Base-by-base conservation (phyloP, 345 rosid genomes). In the Camelina neglecta region DNA sequence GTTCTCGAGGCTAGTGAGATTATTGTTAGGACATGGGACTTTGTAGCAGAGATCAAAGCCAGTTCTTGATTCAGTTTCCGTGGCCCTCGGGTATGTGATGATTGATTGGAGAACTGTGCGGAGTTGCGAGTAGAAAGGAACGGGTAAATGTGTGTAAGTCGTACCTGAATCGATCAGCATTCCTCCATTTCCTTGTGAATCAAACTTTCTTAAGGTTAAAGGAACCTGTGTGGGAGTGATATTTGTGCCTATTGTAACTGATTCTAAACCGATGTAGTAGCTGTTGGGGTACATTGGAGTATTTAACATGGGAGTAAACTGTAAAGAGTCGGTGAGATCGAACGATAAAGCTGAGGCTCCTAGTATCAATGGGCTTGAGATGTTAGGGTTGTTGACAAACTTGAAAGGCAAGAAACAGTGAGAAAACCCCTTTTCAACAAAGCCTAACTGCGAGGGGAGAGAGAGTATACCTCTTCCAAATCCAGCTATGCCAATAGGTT, bases 371-470 rank as follows among this genome's bases (percentile, higher is more conserved):
- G 97, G 89, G 86, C 96, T 89, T 42, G 97, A 86, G 50, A 89
- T 76, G 50, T 85, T 91, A 65, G 88, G 95, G 76, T 89, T 83
- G 78, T 86, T 87, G 44, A 85, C 90, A 82, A 85, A 91, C 80
- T 86, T 93, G 85, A 91, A 93, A 44, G 89, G 71, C 80, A 91
- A 85, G 89, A 93, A 93, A 73, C 96, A 91, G 49, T 91, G 93
- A 57, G 96, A 87, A 77, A 93, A 93, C 3, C 91, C 92, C 76
- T 82, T 93, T 42, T 79, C 78, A 71, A 84, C 84, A 71, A 91
- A 80, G 74, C 98, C 98, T 63, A 93, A 65, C 20, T 91, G 97
- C 1, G 93, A 86, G 31, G 96, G 93, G 26, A 91, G 55, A 16
- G 93, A 89, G 29, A 93, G 92, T 12, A 78, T n/a, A 15, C 98